Evolutionary conservation across 2,329 filamentous ascomycete species (phyloP).

Genomic region (Monilinia laxa): DNA sequence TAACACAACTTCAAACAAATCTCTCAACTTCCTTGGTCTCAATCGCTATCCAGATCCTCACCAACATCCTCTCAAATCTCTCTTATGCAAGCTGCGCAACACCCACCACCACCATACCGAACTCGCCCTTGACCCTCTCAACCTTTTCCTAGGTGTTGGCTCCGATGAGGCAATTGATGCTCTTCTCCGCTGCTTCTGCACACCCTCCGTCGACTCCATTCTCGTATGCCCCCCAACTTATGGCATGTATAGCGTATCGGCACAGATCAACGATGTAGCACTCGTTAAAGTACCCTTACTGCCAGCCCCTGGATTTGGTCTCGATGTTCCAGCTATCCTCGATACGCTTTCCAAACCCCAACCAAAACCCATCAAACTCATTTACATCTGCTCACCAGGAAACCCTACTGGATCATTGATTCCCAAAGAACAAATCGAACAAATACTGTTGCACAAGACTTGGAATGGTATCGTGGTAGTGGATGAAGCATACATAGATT

Average conservation of each 20-base stretch:
- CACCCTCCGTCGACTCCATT: slow-evolving; percentile 83
- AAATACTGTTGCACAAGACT: slow-evolving; percentile 76
- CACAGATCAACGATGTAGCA: slow-evolving; percentile 87
- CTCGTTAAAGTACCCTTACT: slow-evolving; percentile 85
- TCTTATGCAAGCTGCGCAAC: slow-evolving; percentile 84
- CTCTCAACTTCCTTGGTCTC: slow-evolving; percentile 76
- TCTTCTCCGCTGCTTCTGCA: slow-evolving; percentile 88
- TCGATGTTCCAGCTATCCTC: slow-evolving; percentile 70
- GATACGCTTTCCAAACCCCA: slow-evolving; percentile 58
- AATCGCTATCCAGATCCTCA: slow-evolving; percentile 97
- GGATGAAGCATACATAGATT: slow-evolving; percentile 97
- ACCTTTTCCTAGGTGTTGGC: slow-evolving; percentile 92
- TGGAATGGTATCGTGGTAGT: slow-evolving; percentile 95
- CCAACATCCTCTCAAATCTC: slow-evolving; percentile 81
- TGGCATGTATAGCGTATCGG: slow-evolving; percentile 96
- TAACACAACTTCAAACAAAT: slow-evolving; percentile 46
- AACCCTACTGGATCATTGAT: slow-evolving; percentile 87
- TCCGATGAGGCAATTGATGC: slow-evolving; percentile 97
- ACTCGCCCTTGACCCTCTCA: slow-evolving; percentile 70
- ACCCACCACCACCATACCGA: slow-evolving; percentile 76
- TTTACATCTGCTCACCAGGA: slow-evolving; percentile 91
- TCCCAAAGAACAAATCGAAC: slow-evolving; percentile 69
- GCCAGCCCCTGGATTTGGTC: slow-evolving; percentile 66
- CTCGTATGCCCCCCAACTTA: slow-evolving; percentile 95
- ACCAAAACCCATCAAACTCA: slow-evolving; percentile 73